These are phyloP conservation scores for Phialocephala subalpina DNA, from an alignment of 2,329 filamentous ascomycete genomes.

Conservation along the genomic window DNA sequence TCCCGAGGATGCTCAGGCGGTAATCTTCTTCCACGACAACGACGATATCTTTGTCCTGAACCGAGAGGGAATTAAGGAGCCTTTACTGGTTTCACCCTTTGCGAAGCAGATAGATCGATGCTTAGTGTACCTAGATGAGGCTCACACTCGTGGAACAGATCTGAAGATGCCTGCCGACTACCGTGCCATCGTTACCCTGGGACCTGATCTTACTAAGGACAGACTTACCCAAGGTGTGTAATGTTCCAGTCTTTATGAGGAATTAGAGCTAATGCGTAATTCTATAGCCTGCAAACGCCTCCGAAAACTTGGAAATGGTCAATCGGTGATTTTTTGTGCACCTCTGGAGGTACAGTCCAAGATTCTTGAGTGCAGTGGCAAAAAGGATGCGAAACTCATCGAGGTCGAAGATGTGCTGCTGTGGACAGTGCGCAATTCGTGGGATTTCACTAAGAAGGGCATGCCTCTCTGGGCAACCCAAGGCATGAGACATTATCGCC, in stretches of 20 bases:
- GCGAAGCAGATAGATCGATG: constrained; percentile 55
- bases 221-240: constrained; percentile 33
- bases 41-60: constrained; percentile 64
- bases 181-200: constrained; percentile 72
- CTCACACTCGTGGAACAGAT: constrained; percentile 74
- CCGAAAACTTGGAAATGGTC: constrained; percentile 71
- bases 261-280: constrained; percentile 20
- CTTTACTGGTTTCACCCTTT: constrained; percentile 66
- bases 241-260: background rate
- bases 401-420: constrained; percentile 61
- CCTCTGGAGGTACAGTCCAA: constrained; percentile 65
- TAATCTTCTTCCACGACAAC: constrained; percentile 67
- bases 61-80: constrained; percentile 53
- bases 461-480: constrained; percentile 69
- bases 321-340: constrained; percentile 69
- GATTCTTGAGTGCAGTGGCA: constrained; percentile 49
- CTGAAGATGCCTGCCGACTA: constrained; percentile 65
- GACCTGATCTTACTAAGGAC: constrained; percentile 58
- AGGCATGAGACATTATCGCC: constrained; percentile 58
- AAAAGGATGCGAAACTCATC: constrained; percentile 43
- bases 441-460: constrained; percentile 53
- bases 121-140: constrained; percentile 62
- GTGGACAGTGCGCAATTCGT: constrained; percentile 68
- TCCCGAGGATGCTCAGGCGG: constrained; percentile 48
- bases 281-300: constrained; percentile 73